Conservation (phyloP, 2,329 filamentous ascomycete species). For the Diaporthe sp. region DNA sequence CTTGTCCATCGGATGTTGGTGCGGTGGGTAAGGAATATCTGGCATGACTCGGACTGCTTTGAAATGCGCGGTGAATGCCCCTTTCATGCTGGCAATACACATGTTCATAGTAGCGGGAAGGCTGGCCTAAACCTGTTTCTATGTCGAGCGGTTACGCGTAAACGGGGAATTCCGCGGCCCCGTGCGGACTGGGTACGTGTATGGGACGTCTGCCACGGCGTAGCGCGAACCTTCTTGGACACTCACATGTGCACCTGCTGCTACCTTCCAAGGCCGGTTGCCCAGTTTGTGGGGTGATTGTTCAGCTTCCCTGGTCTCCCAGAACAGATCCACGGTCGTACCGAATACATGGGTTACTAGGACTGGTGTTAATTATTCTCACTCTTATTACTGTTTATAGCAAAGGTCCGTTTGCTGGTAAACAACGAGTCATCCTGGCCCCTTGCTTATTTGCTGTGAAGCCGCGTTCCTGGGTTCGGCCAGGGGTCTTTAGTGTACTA, state of each 20-base stretch:
- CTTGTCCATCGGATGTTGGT: neutral
- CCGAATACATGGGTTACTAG: neutral
- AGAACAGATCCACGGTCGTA: neutral
- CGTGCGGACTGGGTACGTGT: neutral
- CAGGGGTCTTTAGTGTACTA: neutral
- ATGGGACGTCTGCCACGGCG: constrained; percentile 1
- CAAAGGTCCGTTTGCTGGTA: neutral
- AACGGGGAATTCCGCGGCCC: neutral
- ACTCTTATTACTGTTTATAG: neutral
- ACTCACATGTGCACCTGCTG: neutral
- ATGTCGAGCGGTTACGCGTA: constrained; percentile 14
- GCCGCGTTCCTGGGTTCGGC: neutral
- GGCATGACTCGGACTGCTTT: constrained; percentile 16
- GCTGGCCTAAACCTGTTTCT: constrained; percentile 16
- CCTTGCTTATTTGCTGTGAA: neutral
- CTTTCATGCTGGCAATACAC: neutral
- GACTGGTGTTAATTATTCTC: neutral
- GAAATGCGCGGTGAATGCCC: neutral
- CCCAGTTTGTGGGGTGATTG: constrained; percentile 20
- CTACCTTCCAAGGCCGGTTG: neutral
- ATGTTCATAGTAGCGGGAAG: neutral
- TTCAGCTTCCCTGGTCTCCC: neutral
- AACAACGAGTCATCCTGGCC: neutral
- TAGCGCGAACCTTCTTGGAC: neutral
- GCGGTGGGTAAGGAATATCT: neutral